Base-by-base conservation (phyloP, 805 yeast genomes). In the Wickerhamomyces alni region DNA sequence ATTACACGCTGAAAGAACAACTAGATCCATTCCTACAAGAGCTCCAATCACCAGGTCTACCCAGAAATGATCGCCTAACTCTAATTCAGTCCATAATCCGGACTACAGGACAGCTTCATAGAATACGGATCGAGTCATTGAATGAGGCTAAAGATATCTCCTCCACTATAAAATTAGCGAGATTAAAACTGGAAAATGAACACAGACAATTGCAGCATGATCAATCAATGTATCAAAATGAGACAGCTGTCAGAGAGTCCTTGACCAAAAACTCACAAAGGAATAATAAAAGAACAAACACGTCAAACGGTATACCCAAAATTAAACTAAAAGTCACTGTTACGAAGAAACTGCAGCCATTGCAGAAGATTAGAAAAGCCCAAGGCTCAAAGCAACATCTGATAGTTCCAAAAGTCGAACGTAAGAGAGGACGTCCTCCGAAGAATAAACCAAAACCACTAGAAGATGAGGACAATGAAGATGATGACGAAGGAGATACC, bases 51-150 rank as follows among this genome's bases (percentile, higher is more conserved):
- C 27, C 35, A 8, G 44, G 46, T n/a, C 32, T 44, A 15, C 22
- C 40, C 11, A 31, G 39, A 12, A 42, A 47, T 16, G 30, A 44
- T 11, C 36, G 37, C n/a, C 33, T 38, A 18, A 27, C 44, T 17
- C 32, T 33, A 17, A 48, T 31, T 38, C 35, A 31, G 32, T 34
- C 33, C 21, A 36, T 35, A 6, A 21, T 33, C 1, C 27, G 30
- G 10, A 31, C 51, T 5, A 40, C 40, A 24, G 16, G 48, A 38
- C 38, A 49, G 51, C 33, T 59, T 47, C 31, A 44, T 39, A 34
- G 44, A 32, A 26, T 54, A 53, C 41, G 59, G 53, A 17, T 42
- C 28, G 47, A 63, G 51, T 45, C 70, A 43, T 38, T 52, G 34
- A 48, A 58, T 35, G 57, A 63, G 45, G 50, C 60, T 1, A 49